Evolutionary conservation across 352 stramenopile genomes (phyloP).

Genomic region (Plasmopara halstedii): DNA sequence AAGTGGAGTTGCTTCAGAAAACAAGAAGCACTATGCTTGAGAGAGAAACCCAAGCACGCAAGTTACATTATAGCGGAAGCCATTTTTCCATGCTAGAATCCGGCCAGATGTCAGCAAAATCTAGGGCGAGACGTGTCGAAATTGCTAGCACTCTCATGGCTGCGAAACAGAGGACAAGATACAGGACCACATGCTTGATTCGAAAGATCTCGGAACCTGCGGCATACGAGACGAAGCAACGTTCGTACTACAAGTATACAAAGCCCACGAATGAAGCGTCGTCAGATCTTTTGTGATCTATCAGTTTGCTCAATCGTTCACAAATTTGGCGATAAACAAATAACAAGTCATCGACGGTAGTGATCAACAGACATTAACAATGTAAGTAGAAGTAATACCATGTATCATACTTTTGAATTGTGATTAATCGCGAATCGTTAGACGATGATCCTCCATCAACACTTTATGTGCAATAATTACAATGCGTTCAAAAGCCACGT

Average conservation of each 20-base stretch:
- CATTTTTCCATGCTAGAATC: constrained; percentile 34
- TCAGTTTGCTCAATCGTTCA: neutral
- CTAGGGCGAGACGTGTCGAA: constrained; percentile 49
- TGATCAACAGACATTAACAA: neutral
- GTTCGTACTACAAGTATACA: constrained; percentile 6
- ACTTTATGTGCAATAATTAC: constrained; percentile 56
- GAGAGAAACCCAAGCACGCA: constrained; percentile 38
- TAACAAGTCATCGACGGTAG: neutral
- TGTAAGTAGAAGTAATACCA: neutral
- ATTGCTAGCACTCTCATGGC: constrained; percentile 39
- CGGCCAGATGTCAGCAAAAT: constrained; percentile 14
- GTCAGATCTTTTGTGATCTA: neutral
- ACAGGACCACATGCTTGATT: neutral
- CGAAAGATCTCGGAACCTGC: constrained; percentile 5
- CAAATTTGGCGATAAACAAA: neutral
- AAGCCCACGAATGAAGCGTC: neutral
- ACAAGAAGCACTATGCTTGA: constrained; percentile 41
- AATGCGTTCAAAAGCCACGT: constrained; percentile 69
- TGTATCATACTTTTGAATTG: neutral
- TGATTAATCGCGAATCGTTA: neutral
- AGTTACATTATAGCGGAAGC: constrained; percentile 30
- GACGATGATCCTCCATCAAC: constrained; percentile 20
- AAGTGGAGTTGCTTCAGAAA: constrained; percentile 48
- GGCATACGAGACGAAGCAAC: constrained; percentile 3
- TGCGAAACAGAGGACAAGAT: neutral